phyloP scores from a whole-genome alignment of 305 asterid species.

The Fraxinus latifolia region DNA sequence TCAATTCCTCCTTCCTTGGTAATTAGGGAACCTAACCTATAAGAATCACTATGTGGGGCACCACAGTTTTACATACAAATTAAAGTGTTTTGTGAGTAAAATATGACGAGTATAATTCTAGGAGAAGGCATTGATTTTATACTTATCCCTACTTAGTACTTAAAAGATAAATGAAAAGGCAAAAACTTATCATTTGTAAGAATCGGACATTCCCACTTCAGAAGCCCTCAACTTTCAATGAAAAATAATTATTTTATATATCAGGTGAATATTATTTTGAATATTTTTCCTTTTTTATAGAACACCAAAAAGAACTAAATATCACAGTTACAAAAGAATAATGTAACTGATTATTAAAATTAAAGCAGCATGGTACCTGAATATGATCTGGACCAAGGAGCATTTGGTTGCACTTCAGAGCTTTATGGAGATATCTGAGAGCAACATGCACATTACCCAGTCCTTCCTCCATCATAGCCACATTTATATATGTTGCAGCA shows the following conservation, averaged over 20 bases:
- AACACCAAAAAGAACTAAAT: conserved; percentile 8
- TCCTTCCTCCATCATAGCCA: conserved; percentile 99
- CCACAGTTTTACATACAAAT: not conserved
- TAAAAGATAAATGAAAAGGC: conserved; percentile 3
- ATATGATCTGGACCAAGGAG: conserved; percentile 98
- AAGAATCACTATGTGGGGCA: not conserved
- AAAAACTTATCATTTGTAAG: not conserved
- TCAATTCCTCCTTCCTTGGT: not conserved
- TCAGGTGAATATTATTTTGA: not conserved
- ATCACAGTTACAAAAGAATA: conserved; percentile 3
- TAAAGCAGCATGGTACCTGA: conserved; percentile 68
- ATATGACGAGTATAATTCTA: not conserved
- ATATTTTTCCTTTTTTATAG: conserved; percentile 5
- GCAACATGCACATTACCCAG: conserved; percentile 98
- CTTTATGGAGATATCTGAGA: conserved; percentile 96
- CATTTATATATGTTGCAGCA: conserved; percentile 98
- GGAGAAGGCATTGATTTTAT: not conserved
- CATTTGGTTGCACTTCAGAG: conserved; percentile 98
- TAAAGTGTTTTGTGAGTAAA: not conserved
- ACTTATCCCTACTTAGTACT: not conserved
- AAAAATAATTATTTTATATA: not conserved
- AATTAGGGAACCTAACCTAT: not conserved
- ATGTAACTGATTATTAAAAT: not conserved
- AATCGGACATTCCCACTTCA: not conserved
- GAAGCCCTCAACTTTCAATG: not conserved